Percentiles rank a stretch among this genome's conserved stretches.
Conservation (phyloP, 768 basidiomycete genomes). For the Amanita fuliginea region DNA sequence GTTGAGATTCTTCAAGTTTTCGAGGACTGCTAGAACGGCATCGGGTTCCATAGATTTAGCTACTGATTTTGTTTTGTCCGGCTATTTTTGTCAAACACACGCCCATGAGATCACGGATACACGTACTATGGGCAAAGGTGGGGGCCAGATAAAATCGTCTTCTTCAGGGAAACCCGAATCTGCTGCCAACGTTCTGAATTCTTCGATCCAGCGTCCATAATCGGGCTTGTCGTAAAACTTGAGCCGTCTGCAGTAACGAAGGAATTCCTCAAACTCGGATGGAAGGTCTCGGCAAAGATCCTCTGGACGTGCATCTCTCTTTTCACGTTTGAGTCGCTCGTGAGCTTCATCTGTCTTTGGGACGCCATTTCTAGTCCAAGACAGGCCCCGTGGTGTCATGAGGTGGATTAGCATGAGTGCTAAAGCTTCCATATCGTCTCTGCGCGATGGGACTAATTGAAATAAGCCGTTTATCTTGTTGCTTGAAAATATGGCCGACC, state of each 20-base stretch:
- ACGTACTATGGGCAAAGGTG: constrained; percentile 29
- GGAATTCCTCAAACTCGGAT: constrained; percentile 63
- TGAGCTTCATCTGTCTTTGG: constrained; percentile 61
- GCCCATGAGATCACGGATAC: not conserved
- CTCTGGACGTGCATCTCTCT: constrained; percentile 48
- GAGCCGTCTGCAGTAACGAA: constrained; percentile 60
- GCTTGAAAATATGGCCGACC: constrained; percentile 26
- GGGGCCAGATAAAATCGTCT: constrained; percentile 67
- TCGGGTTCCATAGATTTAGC: constrained; percentile 20
- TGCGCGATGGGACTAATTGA: constrained; percentile 56
- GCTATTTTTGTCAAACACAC: not conserved
- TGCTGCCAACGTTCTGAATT: constrained; percentile 50
- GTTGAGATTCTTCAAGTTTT: constrained; percentile 47
- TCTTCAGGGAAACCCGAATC: constrained; percentile 46
- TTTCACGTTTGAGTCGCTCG: constrained; percentile 51
- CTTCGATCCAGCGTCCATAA: constrained; percentile 53
- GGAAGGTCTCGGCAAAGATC: constrained; percentile 62
- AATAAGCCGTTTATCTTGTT: constrained; percentile 2
- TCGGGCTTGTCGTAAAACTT: constrained; percentile 61
- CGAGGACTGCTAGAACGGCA: constrained; percentile 42
- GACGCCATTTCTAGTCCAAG: constrained; percentile 75
- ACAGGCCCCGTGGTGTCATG: constrained; percentile 61
- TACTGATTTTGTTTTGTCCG: not conserved
- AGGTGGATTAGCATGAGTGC: constrained; percentile 76
- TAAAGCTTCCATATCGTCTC: constrained; percentile 70